A percentile compares a stretch with the other conserved stretches of the same genome.
Evolutionary conservation across 176 grass and related monocot genomes (phyloP).

Genomic region (Juncus effusus): DNA sequence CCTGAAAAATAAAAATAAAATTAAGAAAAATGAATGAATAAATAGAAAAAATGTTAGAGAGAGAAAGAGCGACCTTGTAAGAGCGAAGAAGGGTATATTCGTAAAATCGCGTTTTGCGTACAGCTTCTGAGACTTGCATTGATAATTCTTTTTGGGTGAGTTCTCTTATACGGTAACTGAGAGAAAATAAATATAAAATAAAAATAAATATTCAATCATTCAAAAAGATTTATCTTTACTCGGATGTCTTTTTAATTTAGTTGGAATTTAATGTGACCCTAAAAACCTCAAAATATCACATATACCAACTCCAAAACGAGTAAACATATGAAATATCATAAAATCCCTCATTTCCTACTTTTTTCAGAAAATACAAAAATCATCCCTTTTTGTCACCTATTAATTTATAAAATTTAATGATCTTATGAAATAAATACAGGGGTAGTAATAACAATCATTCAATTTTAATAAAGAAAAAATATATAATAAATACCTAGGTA

Average conservation of each 20-base stretch:
- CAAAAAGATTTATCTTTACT: constrained; percentile 11
- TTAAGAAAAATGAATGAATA: constrained; percentile 2
- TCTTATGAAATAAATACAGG: too few relatives aligned
- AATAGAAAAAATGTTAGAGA: constrained; percentile 14
- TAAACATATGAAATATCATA: too few relatives aligned
- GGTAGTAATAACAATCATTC: too few relatives aligned
- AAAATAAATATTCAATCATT: constrained; percentile 16
- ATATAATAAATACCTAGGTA: constrained; percentile 45
- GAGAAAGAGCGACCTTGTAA: constrained; percentile 62
- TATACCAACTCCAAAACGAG: too few relatives aligned
- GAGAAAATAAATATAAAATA: constrained; percentile 26
- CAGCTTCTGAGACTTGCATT: constrained; percentile 79
- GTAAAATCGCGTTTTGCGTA: constrained; percentile 67
- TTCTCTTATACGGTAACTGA: constrained; percentile 85
- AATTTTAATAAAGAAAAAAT: too few relatives aligned
- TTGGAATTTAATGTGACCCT: constrained; percentile 7
- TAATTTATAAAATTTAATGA: too few relatives aligned
- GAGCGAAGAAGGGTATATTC: constrained; percentile 83
- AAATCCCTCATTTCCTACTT: too few relatives aligned
- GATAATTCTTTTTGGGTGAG: constrained; percentile 86
- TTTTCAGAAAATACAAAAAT: too few relatives aligned
- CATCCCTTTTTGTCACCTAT: too few relatives aligned
- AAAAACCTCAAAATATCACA: too few relatives aligned
- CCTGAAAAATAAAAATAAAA: constrained; percentile 43
- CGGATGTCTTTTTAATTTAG: background rate